Conservation (phyloP, 306 rosid species). For the Trichosanthes cucumerina region DNA sequence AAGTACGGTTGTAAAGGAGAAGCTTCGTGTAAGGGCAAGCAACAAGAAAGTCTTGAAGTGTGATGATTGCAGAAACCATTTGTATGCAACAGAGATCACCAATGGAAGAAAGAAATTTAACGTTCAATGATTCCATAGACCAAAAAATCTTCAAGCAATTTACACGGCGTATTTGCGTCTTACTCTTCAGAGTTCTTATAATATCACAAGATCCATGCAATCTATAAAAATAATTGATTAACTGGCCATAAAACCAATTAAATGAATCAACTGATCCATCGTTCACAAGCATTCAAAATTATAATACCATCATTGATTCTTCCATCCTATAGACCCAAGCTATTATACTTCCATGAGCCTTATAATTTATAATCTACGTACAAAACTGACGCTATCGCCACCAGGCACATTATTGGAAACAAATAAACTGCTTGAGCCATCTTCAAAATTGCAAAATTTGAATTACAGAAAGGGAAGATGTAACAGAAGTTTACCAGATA, state of each 20-base stretch:
- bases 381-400: neutral
- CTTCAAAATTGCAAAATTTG: neutral
- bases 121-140: neutral
- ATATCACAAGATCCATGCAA: too few species aligned
- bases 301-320: neutral
- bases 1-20: too few species aligned
- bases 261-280: neutral
- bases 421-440: neutral
- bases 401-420: neutral
- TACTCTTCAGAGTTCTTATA: too few species aligned
- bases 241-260: neutral
- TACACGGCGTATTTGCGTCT: neutral
- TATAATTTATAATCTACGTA: neutral
- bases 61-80: too few species aligned
- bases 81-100: too few species aligned
- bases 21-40: too few species aligned
- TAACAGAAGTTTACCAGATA: neutral
- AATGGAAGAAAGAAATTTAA: too few species aligned
- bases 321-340: neutral
- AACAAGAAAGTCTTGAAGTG: too few species aligned
- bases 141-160: neutral
- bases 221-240: too few species aligned
- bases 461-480: neutral
- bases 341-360: neutral
- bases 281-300: neutral